A percentile compares a stretch with the other conserved stretches of the same genome.
Evolutionary conservation across 805 yeast genomes (phyloP).

Genomic region (Pichia heedii): DNA sequence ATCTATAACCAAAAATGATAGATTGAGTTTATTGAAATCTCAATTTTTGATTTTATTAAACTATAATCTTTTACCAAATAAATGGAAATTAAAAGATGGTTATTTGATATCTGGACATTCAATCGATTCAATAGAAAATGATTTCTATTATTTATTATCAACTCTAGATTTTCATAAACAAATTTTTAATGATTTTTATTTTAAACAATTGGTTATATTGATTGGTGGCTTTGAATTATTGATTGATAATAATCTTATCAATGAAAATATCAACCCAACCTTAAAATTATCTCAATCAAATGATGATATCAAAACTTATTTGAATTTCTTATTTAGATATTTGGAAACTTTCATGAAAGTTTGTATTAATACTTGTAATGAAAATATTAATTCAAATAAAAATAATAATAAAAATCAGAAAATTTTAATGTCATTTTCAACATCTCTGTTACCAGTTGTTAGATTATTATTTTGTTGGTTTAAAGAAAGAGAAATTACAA

Average conservation of each 20-base stretch:
- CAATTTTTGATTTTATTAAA: slow-evolving; percentile 25
- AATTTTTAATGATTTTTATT: slow-evolving; percentile 26
- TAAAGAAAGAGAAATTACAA: slow-evolving; percentile 37
- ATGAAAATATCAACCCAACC: slow-evolving; percentile 6
- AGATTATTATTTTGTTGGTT: slow-evolving; percentile 53
- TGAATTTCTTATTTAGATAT: slow-evolving; percentile 35
- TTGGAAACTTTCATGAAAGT: slow-evolving; percentile 27
- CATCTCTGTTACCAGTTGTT: slow-evolving; percentile 29
- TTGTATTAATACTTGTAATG: slow-evolving; percentile 19
- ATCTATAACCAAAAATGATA: slow-evolving; percentile 27
- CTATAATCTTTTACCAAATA: slow-evolving; percentile 34
- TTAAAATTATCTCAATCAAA: slow-evolving; percentile 19
- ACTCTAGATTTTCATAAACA: slow-evolving; percentile 26
- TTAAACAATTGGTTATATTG: slow-evolving; percentile 30
- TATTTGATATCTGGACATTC: slow-evolving; percentile 24
- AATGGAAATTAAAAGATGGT: slow-evolving; percentile 28
- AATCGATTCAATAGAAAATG: slow-evolving; percentile 24
- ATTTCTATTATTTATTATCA: slow-evolving; percentile 22
- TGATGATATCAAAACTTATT: slow-evolving; percentile 21
- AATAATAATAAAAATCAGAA: background rate
- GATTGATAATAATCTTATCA: slow-evolving; percentile 18
- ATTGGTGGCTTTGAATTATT: slow-evolving; percentile 31
- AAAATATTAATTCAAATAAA: slow-evolving; percentile 5
- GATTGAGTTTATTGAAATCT: slow-evolving; percentile 23
- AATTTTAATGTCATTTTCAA: slow-evolving; percentile 13